Evolutionary conservation across 495 filamentous ascomycete species (phyloP), one percentile per base, ranked within the genome.

Genomic region (Clohesyomyces aquaticus): DNA sequence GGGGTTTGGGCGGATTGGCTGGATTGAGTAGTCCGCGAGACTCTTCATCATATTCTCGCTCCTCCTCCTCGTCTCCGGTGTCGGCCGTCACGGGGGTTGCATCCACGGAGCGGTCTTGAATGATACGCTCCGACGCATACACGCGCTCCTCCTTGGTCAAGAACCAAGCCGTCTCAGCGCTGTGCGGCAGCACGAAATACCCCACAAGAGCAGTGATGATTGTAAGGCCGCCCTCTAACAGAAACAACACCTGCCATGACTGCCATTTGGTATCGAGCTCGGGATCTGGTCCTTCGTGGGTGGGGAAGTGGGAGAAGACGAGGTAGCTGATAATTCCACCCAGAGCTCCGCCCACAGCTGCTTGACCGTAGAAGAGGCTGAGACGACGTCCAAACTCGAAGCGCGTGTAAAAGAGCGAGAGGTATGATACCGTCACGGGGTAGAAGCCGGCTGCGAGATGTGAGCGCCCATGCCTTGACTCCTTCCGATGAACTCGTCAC

Each of bases 291-390:
- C 19, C 47, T 21, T 47, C 62, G 8, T 57, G 16, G 25, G 26
- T 21, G 62, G 48, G 61, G 32, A 74, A 77, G 1, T 38, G 55
- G 14, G 69, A 69, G 63, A 77, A 80, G 22, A 81, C 72, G 10
- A 74, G 65, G 61, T 72, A 83, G 56, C 72, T 76, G 50, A 80
- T 71, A 32, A 77, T 68, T 47, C 81, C 81, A n/a, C 80, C 80
- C 28, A 86, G 77, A 0, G 83, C 83, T 2, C 82, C 82, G 10
- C 83, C 83, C 38, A 85, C 76, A 11, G 83, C 82, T 51, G 77
- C 83, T 69, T 82, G 81, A 10, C 82, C 81, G 55, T 80, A 86
- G 67, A 85, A 85, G 50, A 85, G 65, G 21, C 73, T 78, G 6
- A 86, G 71, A 0, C 83, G 75, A 19, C 74, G 72, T 1, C 77